Evolutionary conservation across 805 yeast genomes (phyloP), one percentile per base, ranked within the genome.

Genomic region (Saccharomyces jurei): DNA sequence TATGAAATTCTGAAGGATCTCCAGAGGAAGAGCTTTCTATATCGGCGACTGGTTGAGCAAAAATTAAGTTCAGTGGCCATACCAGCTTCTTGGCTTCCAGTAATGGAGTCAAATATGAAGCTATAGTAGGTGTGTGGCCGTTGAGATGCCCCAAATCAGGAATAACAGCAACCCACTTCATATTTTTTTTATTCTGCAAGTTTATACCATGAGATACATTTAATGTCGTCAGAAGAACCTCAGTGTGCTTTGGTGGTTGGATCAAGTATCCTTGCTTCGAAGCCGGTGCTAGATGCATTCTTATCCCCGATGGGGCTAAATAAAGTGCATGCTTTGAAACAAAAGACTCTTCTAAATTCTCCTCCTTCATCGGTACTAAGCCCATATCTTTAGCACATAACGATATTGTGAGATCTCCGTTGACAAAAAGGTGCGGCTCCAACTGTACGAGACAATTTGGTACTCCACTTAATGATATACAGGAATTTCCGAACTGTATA

Each of bases 31-130:
- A 26, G 17, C 52, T 54, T 41, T 51, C 52, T 13, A 49, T 49
- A 47, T 58, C 58, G 11, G 54, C 49, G 22, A 62, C 58, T 53
- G 76, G 71, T 63, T 87, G 94, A 4, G 81, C 72, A 54, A 80
- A 73, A 61, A 91, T 84, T 22, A 87, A 70, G 49, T 79, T 80
- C 61, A 84, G 70, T 0, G 95, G 95, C 95, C 95, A 87, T 48
- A 81, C 68, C 1, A 87, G 78, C 53, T 75, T 81, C 61, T 83
- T 83, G 28, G 74, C 74, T 58, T 79, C 80, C 30, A 74, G 75
- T 2, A 81, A 81, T 0, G 77, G 72, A 50, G 71, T 73, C 49
- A 83, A 72, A 65, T 79, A 86, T 26, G 75, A 74, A 11, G 89
- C 74, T 2, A 87, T 77, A 10, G 74, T 74, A 0, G 90, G 83